Percentiles rank a stretch among this genome's conserved stretches.
These are phyloP conservation scores for Acarospora socialis DNA, from an alignment of 2,329 filamentous ascomycete species.

Conservation along the genomic window DNA sequence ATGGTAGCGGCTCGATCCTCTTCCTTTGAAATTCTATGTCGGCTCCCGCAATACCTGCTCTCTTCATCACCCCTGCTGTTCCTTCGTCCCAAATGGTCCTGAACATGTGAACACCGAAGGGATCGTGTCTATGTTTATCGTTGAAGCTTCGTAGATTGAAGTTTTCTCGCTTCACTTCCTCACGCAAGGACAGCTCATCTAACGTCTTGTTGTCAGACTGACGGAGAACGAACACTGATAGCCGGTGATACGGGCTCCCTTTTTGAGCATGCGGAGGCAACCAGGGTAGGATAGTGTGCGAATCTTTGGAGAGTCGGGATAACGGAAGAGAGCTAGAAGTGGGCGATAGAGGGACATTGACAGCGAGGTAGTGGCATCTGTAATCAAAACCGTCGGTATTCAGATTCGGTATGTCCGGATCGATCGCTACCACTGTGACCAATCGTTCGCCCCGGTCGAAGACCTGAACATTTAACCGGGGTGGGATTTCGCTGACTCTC, in stretches of 20 bases:
- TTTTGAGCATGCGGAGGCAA: constrained; percentile 76
- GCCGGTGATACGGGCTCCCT: constrained; percentile 79
- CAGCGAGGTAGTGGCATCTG: constrained; percentile 77
- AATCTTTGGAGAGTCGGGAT: constrained; percentile 41
- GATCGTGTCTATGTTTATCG: constrained; percentile 50
- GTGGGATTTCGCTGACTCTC: constrained; percentile 54
- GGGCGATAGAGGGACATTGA: constrained; percentile 52
- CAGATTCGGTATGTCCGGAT: constrained; percentile 75
- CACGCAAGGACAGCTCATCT: not conserved
- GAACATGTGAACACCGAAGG: constrained; percentile 80
- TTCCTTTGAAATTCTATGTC: constrained; percentile 76
- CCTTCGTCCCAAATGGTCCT: constrained; percentile 77
- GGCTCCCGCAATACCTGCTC: constrained; percentile 57
- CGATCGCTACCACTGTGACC: constrained; percentile 71
- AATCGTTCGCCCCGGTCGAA: constrained; percentile 72
- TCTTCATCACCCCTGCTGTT: constrained; percentile 75
- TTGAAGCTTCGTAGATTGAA: constrained; percentile 67
- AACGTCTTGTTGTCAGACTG: constrained; percentile 46
- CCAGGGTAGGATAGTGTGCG: constrained; percentile 65
- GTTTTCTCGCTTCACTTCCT: constrained; percentile 40
- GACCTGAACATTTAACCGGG: constrained; percentile 67
- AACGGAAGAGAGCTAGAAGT: constrained; percentile 50
- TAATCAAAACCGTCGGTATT: constrained; percentile 62
- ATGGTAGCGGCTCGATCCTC: constrained; percentile 54
- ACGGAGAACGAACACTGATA: constrained; percentile 71